Base-by-base conservation (phyloP, 1,284 basidiomycete genomes). In the Tranzscheliella williamsii region DNA sequence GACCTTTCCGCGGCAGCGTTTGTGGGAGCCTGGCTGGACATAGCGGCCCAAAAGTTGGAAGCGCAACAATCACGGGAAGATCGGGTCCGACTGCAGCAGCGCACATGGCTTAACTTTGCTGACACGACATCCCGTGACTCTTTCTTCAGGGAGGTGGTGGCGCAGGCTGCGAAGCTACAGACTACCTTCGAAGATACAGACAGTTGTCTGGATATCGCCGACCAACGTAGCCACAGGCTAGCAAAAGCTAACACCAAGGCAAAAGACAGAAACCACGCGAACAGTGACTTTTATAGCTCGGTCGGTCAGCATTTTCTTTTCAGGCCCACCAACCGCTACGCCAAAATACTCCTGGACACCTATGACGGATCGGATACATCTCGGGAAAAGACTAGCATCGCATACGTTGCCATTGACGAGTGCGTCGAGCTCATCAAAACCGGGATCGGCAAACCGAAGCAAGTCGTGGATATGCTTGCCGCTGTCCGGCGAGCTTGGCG, bases 371-470 rank as follows among this genome's bases (percentile, higher is more conserved):
- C 22, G 29, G 2, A 16, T 12, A 7, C 34, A 23, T 17, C 15
- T n/a, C 13, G 2, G 15, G 5, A 5, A 12, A 15, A 15, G 17
- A 12, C 18, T 18, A 20, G 35, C 43, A 6, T 38, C 43, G 1
- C 35, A 42, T n/a, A 46, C 1, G 43, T 53, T 9, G 50, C 50
- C n/a, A 21, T 53, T n/a, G 39, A 53, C 35, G 43, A 46, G n/a
- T 53, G 43, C 30, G 50, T 42, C 23, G 26, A 52, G 38, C 12
- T 52, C 21, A 44, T 18, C 12, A 22, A 35, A 20, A 1, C 16
- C 13, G 12, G 21, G 24, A n/a, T n/a, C n/a, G 27, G 8, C n/a
- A 4, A n/a, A 20, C 4, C 12, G 17, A 3, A 30, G 21, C 18
- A 24, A 34, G 2, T 21, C 17, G 27, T n/a, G 27, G n/a, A n/a